Base-by-base conservation (phyloP, 495 filamentous ascomycete species). In the Rhypophila decipiens region DNA sequence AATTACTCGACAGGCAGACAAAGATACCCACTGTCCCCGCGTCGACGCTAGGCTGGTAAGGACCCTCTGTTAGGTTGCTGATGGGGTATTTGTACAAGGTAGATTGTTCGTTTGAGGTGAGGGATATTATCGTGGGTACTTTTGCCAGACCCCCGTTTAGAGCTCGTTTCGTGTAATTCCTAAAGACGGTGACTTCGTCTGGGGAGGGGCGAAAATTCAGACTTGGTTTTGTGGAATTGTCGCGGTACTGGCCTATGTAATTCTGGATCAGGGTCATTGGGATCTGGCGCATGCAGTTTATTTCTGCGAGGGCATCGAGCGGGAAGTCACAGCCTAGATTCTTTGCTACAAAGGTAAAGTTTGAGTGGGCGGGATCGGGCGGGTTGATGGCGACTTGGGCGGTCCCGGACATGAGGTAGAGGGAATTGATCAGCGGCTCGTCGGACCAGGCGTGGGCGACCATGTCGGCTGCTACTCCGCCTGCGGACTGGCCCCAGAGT, bases 401-500 rank as follows among this genome's bases (percentile, higher is more conserved):
- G 17, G 65, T 68, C 8, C 71, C 70, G 15, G 70, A 71, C 47
- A 72, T 64, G 46, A 73, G 60, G 54, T 77, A 77, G 23, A 71
- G 56, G 7, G 59, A 69, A 0, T 55, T 44, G 0, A 69, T 68
- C 17, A 79, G 60, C 0, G 74, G 75, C n/a, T 77, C 55, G 5
- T 69, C 51, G 4, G 54, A 53, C 37, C 68, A 77, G 12, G 70
- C 73, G 51, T 71, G 75, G 36, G 67, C 66, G 38, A 71, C 59
- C 19, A 66, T 61, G 45, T 73, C 70, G 9, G 61, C 64, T 2
- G 62, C 62, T 0, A 69, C 59, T 19, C 64, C 68, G 4, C 73
- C 71, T 2, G 73, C 67, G 0, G 71, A 74, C 46, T 74, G 73
- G 5, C 73, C 75, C 72, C 72, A 76, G 23, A 75, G 46, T 10